Base-by-base conservation (phyloP, 306 rosid genomes). In the Lathyrus oleraceus region DNA sequence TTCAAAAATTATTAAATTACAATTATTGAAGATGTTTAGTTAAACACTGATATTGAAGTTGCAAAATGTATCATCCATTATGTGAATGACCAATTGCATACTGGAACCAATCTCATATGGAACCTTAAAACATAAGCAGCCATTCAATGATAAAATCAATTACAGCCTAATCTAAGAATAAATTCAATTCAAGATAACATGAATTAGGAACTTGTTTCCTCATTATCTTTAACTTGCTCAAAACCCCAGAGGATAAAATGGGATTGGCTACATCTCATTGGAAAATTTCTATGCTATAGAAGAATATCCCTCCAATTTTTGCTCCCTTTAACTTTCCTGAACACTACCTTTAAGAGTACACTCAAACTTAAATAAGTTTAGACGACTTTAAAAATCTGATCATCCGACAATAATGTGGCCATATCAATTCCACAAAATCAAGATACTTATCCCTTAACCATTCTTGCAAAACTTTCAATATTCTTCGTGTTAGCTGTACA, bases 351-450 rank as follows among this genome's bases (percentile, higher is more conserved):
- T 69, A 61, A 65, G 60, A 61, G 67, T 30, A 69, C 20, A 70
- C 72, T 77, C 64, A 70, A 65, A 59, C 61, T 85, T 86, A 92
- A 76, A 89, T 85, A 71, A 92, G 91, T 80, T 92, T 85, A 76
- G 97, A 86, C 75, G 85, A 78, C 87, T 86, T 92, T 60, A 92
- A 75, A 79, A 89, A 84, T 76, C 97, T 87, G 78, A 92, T 82
- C 71, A 87, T 64, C 72, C 90, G 83, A 81, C 95, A 87, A 70
- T 92, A 92, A 75, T 15, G 71, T 42, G 97, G 97, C 97, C 97
- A 92, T 76, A 89, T 83, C 16, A 85, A 92, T 84, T 92, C 97
- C 72, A 87, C 82, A 75, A 13, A 89, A 75, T 92, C 97, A 42
- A 89, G 92, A 78, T 86, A 89, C 77, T 56, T 81, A 79, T 92